A percentile compares a stretch with the other conserved stretches of the same genome.
Conservation (phyloP, 148 eudicot genomes). For the Bassia scoparia region DNA sequence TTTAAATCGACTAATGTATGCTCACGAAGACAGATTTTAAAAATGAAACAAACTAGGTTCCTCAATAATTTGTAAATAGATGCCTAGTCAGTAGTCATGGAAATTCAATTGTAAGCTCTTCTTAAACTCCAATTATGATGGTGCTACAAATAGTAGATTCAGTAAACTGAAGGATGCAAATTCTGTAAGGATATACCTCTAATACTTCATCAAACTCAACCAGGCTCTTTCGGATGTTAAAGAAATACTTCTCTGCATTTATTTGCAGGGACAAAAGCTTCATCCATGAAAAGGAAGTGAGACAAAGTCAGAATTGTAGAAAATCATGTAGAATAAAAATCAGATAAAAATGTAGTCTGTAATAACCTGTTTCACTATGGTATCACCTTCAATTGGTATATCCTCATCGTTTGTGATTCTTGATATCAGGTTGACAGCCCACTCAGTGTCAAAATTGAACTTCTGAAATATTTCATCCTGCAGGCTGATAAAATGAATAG, state of each 20-base stretch:
- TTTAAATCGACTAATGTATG: neutral
- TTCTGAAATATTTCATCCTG: constrained; percentile 98
- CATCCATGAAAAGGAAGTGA: constrained; percentile 23
- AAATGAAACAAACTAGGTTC: neutral
- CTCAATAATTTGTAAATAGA: neutral
- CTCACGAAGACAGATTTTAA: neutral
- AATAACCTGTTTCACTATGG: constrained; percentile 75
- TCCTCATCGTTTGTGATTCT: constrained; percentile 75
- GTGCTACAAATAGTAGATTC: neutral
- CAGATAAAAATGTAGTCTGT: neutral
- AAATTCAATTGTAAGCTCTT: neutral
- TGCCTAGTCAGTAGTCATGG: neutral
- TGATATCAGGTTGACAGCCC: constrained; percentile 85
- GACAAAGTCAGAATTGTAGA: constrained; percentile 14
- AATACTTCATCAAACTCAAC: constrained; percentile 99
- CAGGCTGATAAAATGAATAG: constrained; percentile 50
- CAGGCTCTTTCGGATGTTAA: constrained; percentile 78
- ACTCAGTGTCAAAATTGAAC: constrained; percentile 87
- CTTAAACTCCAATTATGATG: neutral
- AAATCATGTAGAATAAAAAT: neutral
- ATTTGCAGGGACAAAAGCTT: constrained; percentile 87
- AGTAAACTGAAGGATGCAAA: neutral
- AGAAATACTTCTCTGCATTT: constrained; percentile 84
- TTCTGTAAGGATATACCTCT: constrained; percentile 65
- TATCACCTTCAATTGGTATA: constrained; percentile 77